phyloP scores from a whole-genome alignment of 2,329 filamentous ascomycete species.

The Sporothrix dimorphospora region DNA sequence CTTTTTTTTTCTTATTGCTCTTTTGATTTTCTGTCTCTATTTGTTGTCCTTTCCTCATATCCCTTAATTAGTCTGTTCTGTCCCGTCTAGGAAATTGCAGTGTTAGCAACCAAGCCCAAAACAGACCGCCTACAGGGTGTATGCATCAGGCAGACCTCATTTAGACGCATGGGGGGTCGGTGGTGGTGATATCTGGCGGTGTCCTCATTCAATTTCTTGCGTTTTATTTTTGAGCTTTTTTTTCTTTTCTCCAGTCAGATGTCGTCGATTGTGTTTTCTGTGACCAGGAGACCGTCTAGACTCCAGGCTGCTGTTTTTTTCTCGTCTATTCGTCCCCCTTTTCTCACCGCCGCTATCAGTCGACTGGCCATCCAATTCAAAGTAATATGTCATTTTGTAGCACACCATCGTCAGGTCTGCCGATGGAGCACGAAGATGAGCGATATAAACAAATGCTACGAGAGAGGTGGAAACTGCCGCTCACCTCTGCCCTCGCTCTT shows the following conservation, averaged over 20 bases:
- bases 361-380: neutral
- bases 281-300: neutral
- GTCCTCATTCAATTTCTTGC: neutral
- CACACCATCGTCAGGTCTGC: slow-evolving; percentile 11
- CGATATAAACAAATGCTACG: neutral
- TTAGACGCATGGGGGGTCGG: neutral
- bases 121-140: neutral
- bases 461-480: neutral
- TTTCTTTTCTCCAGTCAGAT: neutral
- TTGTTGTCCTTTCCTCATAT: neutral
- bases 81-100: neutral
- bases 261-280: neutral
- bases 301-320: neutral
- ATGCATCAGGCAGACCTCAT: slow-evolving; percentile 15
- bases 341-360: neutral
- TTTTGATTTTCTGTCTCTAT: neutral
- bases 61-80: neutral
- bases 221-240: neutral
- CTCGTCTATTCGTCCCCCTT: neutral
- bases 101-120: neutral
- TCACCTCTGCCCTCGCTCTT: neutral
- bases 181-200: no score
- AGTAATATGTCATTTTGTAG: slow-evolving; percentile 11
- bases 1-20: neutral
- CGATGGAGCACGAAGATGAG: neutral